Conservation (phyloP, 306 rosid genomes). For the Rubus idaeus region DNA sequence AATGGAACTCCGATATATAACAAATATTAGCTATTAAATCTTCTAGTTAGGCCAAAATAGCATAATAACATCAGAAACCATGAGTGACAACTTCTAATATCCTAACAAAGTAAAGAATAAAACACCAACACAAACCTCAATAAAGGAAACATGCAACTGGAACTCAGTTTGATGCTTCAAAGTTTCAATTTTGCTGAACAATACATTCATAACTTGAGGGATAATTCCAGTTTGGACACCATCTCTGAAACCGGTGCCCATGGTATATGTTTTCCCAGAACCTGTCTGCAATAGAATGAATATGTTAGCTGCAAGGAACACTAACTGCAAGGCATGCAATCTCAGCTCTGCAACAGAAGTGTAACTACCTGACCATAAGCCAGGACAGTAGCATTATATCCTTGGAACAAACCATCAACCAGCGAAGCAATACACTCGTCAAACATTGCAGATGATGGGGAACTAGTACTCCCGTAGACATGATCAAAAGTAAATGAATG, state of each 20-base stretch:
- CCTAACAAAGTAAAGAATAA: neutral
- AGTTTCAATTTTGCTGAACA: conserved; percentile 83
- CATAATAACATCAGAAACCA: neutral
- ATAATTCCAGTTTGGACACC: conserved; percentile 76
- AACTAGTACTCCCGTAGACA: conserved; percentile 92
- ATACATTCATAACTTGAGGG: conserved; percentile 89
- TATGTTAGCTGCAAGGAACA: conserved; percentile 32
- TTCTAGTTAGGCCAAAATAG: neutral
- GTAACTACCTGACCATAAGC: conserved; percentile 96
- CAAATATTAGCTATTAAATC: neutral
- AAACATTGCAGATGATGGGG: conserved; percentile 80
- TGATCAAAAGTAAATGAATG: conserved; percentile 98
- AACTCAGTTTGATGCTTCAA: conserved; percentile 81
- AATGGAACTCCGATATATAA: conserved; percentile 13
- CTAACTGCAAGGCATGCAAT: conserved; percentile 23
- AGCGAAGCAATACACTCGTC: conserved; percentile 86
- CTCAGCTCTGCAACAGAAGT: neutral
- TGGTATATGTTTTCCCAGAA: conserved; percentile 98
- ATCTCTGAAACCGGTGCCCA: conserved; percentile 97
- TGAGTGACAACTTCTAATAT: neutral
- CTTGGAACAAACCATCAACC: conserved; percentile 94
- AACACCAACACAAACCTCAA: conserved; percentile 61
- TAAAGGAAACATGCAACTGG: conserved; percentile 95
- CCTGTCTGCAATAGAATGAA: conserved; percentile 83
- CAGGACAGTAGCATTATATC: conserved; percentile 98